A percentile compares a stretch with the other conserved stretches of the same genome.
Evolutionary conservation across 164 flowering plant species (phyloP).

Genomic region (Buxus sempervirens): DNA sequence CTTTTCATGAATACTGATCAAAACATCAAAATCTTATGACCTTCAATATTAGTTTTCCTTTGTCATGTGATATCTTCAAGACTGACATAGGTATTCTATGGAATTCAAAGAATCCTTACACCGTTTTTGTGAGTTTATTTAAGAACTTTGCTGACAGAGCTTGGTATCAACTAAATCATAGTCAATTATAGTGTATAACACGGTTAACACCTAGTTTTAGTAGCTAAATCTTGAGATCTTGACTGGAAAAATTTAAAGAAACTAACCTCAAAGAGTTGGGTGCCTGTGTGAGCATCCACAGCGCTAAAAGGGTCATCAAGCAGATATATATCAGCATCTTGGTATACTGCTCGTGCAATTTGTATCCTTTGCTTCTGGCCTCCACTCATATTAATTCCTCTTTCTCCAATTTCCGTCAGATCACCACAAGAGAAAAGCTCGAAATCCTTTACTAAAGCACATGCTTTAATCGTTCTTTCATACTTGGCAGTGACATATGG

Average conservation of each 20-base stretch:
- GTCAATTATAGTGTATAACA: background rate
- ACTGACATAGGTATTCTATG: background rate
- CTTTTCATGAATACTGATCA: too few relatives aligned
- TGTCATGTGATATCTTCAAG: background rate
- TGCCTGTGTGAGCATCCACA: constrained; percentile 98
- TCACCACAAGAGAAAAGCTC: constrained; percentile 82
- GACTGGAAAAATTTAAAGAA: background rate
- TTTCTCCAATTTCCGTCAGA: constrained; percentile 89
- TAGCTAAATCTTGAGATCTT: background rate
- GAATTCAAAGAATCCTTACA: background rate
- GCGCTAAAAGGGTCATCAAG: constrained; percentile 99
- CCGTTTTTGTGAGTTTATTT: background rate
- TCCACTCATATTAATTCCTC: constrained; percentile 98
- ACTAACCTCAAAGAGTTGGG: constrained; percentile 78
- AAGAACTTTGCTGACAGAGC: background rate
- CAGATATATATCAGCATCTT: constrained; percentile 91
- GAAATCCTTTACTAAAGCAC: constrained; percentile 86
- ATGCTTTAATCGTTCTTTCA: constrained; percentile 62
- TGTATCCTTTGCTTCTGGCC: constrained; percentile 99
- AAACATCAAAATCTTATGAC: background rate
- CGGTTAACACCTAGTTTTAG: background rate
- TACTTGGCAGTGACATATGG: constrained; percentile 53
- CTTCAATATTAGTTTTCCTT: background rate
- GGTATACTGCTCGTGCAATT: constrained; percentile 91
- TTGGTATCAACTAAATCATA: background rate